A percentile compares a stretch with the other conserved stretches of the same genome.
phyloP scores from a whole-genome alignment of 371 early-diverging fungal genomes.

The Zychaea mexicana region DNA sequence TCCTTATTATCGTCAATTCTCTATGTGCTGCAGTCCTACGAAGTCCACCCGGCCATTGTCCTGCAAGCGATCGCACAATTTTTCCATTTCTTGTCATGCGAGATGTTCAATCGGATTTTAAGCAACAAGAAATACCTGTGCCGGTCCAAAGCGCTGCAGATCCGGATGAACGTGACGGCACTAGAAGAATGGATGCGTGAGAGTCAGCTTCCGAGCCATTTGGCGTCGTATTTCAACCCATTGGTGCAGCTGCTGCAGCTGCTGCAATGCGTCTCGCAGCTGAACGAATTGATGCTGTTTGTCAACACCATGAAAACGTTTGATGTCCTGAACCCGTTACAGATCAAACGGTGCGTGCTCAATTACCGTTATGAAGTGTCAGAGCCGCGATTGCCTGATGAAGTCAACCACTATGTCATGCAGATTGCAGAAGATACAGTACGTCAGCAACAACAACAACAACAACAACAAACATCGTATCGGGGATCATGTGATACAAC shows the following conservation, averaged over 20 bases:
- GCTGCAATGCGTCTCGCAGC: constrained; percentile 76
- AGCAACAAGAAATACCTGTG: constrained; percentile 71
- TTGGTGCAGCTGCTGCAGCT: constrained; percentile 83
- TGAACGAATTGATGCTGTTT: constrained; percentile 68
- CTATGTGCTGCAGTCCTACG: constrained; percentile 58
- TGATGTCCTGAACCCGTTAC: constrained; percentile 68
- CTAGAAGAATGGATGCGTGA: constrained; percentile 85
- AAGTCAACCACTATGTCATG: constrained; percentile 72
- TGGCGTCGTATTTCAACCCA: constrained; percentile 60
- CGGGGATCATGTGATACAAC: neutral
- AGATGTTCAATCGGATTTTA: constrained; percentile 84
- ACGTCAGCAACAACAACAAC: constrained; percentile 30
- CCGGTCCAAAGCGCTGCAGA: constrained; percentile 81
- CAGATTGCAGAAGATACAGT: constrained; percentile 67
- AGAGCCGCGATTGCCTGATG: constrained; percentile 70
- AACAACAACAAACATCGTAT: constrained; percentile 4
- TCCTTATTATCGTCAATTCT: constrained; percentile 63
- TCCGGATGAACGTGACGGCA: constrained; percentile 80
- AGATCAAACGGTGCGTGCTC: constrained; percentile 70
- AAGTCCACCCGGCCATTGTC: constrained; percentile 73
- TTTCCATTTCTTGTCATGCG: constrained; percentile 73
- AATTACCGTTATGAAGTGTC: constrained; percentile 87
- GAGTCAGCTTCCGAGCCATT: neutral
- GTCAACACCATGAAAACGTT: constrained; percentile 71
- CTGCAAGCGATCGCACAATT: constrained; percentile 74